phyloP scores from a whole-genome alignment of 2,329 filamentous ascomycete genomes.

The Boeremia exigua region DNA sequence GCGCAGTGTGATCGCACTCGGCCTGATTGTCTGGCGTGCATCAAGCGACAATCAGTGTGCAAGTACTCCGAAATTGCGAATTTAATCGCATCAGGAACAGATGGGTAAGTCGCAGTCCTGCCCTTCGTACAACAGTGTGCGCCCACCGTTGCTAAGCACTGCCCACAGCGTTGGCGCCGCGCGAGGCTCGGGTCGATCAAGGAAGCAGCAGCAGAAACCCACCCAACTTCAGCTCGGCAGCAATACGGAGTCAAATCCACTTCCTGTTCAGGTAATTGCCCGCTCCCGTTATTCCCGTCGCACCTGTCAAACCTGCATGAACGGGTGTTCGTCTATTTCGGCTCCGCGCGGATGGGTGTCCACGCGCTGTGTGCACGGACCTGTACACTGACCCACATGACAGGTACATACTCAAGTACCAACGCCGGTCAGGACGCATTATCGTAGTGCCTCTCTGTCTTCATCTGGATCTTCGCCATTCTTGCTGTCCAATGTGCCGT shows the following conservation, averaged over 20 bases:
- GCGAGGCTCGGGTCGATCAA: slow-evolving; percentile 33
- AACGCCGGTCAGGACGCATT: slow-evolving; percentile 36
- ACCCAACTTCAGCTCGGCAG: slow-evolving; percentile 27
- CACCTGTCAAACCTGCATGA: slow-evolving; percentile 17
- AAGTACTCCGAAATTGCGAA: slow-evolving; percentile 79
- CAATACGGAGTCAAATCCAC: slow-evolving; percentile 28
- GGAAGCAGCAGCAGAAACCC: slow-evolving; percentile 39
- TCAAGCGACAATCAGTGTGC: slow-evolving; percentile 78
- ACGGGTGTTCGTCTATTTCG: slow-evolving; percentile 21
- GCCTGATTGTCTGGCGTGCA: slow-evolving; percentile 63
- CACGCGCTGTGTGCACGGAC: slow-evolving; percentile 11
- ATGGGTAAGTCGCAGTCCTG: slow-evolving; percentile 58
- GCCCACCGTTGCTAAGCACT: slow-evolving; percentile 32
- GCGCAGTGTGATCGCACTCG: slow-evolving; percentile 74
- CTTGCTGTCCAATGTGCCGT: slow-evolving; percentile 75
- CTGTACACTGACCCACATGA: slow-evolving; percentile 21
- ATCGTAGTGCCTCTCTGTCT: slow-evolving; percentile 44
- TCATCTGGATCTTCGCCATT: slow-evolving; percentile 55
- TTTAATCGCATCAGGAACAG: slow-evolving; percentile 62
- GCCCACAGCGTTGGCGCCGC: slow-evolving; percentile 32
- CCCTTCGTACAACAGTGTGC: neutral
- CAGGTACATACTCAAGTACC: slow-evolving; percentile 32
- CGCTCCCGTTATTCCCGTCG: slow-evolving; percentile 22
- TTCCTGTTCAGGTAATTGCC: slow-evolving; percentile 38
- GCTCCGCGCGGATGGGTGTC: slow-evolving; percentile 1